These are phyloP conservation scores for Tilletiopsis washingtonensis DNA, from an alignment of 1,284 basidiomycete species.

Conservation along the genomic window DNA sequence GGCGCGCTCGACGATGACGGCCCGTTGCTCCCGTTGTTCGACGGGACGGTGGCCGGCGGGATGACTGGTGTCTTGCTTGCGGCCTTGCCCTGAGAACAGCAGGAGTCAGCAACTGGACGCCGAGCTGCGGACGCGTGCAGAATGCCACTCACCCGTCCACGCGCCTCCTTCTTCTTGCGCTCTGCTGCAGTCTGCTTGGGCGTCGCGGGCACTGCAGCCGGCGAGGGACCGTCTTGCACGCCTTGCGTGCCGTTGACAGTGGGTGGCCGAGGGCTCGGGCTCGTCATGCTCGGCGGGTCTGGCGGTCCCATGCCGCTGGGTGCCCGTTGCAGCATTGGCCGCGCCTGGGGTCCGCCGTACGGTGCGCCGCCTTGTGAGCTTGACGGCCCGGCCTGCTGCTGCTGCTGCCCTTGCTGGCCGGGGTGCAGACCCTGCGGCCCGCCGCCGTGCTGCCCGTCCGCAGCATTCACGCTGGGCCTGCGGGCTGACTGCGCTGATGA, in stretches of 20 bases:
- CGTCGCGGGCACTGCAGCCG: conserved; percentile 14
- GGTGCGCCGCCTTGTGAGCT: not conserved
- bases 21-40: conserved; percentile 12
- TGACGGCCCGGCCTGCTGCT: not conserved
- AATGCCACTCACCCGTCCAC: conserved; percentile 9
- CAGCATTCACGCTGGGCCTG: not conserved
- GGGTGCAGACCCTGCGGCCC: too few species aligned
- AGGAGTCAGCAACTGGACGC: not conserved
- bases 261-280: conserved; percentile 20
- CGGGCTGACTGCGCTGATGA: not conserved
- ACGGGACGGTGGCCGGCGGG: conserved; percentile 17
- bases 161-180: conserved; percentile 31
- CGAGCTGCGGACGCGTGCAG: not conserved
- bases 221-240: conserved; percentile 7
- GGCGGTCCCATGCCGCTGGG: conserved; percentile 36
- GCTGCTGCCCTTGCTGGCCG: too few species aligned
- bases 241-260: conserved; percentile 9
- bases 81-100: conserved; percentile 13
- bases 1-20: too few species aligned
- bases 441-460: not conserved
- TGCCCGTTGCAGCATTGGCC: not conserved
- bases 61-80: conserved; percentile 26
- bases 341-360: not conserved
- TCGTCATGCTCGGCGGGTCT: conserved; percentile 19
- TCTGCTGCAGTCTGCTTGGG: conserved; percentile 27